Evolutionary conservation across 2,329 filamentous ascomycete species (phyloP), one percentile per base, ranked within the genome.

Genomic region (Ascochyta rabiei): DNA sequence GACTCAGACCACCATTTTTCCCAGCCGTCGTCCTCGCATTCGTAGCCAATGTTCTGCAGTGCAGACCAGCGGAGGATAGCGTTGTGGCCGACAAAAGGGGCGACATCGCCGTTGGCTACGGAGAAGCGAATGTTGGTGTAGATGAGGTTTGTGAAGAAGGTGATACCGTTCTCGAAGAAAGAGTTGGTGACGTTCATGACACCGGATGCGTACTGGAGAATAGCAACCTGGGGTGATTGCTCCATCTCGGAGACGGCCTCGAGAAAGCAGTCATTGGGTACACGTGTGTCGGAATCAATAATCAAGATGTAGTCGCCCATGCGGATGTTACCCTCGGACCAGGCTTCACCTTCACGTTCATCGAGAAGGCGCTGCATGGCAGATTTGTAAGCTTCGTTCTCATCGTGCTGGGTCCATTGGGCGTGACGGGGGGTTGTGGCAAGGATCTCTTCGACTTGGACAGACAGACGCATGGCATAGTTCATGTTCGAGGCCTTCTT

Each of bases 301-400:
- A 93, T 78, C 28, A 90, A 79, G 56, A 93, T 90, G 74, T 92
- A 93, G 75, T 96, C 91, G 51, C 91, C 91, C 19, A 96, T 80
- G 46, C 91, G 89, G 63, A 96, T 88, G 74, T 95, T 92, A 58
- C 91, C 91, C 69, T 91, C 90, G 16, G 90, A 90, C 89, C 88
- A 74, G 8, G 65, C 90, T 24, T 89, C 89, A 24, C 87, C 84
- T 16, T 86, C 86, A 52, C 89, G 72, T 39, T 76, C 84, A 41
- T 86, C 82, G 33, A 93, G 80, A 16, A 88, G 84, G 55, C 88
- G 83, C 62, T 85, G 82, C 37, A 93, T 51, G 13, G 61, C 61
- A 2, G 57, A 39, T 4, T 40, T 35, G 48, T 72, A 74, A 2
- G 66, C 73, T 61, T 73, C 73, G 23, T 69, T 63, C 26, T 75